A percentile compares a stretch with the other conserved stretches of the same genome.
Conservation (phyloP, 2,329 filamentous ascomycete genomes). For the Colletotrichum simmondsii region DNA sequence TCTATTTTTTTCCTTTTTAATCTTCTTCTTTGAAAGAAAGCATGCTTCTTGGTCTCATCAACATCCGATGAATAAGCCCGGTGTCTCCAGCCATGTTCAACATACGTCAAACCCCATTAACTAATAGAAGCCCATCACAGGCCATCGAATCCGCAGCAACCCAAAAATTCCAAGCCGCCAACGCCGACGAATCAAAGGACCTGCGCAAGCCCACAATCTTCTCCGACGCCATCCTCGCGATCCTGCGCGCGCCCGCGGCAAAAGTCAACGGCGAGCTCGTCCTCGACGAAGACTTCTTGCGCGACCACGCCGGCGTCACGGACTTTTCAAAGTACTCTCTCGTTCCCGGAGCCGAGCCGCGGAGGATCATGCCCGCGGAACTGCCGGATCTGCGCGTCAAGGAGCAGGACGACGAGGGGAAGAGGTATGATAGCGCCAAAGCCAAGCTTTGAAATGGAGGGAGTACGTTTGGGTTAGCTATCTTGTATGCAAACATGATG, state of each 20-base stretch:
- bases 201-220: conserved; percentile 80
- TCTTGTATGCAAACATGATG: background rate
- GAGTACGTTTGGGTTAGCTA: background rate
- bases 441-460: conserved; percentile 49
- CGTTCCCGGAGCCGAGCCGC: conserved; percentile 70
- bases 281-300: conserved; percentile 85
- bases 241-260: conserved; percentile 69
- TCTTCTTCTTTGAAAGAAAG: background rate
- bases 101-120: background rate
- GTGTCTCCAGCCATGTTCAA: background rate
- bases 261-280: conserved; percentile 77
- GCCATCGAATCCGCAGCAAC: conserved; percentile 83
- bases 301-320: conserved; percentile 68
- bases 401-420: conserved; percentile 85
- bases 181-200: conserved; percentile 62
- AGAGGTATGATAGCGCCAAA: conserved; percentile 71
- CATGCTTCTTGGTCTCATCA: background rate
- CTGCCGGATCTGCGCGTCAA: conserved; percentile 78
- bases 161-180: conserved; percentile 56
- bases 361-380: conserved; percentile 80
- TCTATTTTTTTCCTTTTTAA: background rate
- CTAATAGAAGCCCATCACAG: conserved; percentile 29
- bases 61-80: background rate
- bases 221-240: conserved; percentile 81
- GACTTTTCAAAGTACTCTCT: conserved; percentile 81